phyloP scores from a whole-genome alignment of 306 rosid species.

The Dalbergia cochinchinensis region DNA sequence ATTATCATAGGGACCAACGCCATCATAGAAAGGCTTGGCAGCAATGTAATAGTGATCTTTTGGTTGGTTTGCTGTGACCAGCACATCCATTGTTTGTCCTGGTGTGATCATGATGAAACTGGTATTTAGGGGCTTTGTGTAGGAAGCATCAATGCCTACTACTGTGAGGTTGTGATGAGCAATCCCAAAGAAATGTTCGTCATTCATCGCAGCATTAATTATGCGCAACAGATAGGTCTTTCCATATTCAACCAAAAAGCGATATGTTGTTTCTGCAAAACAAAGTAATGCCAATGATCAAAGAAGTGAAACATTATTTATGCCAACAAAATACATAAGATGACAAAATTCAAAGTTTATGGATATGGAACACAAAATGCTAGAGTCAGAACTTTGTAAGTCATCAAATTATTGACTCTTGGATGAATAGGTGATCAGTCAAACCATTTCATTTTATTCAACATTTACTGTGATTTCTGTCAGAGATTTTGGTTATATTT shows the following conservation, averaged over 20 bases:
- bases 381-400: too few relatives aligned
- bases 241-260: constrained; percentile 36
- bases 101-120: constrained; percentile 54
- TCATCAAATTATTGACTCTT: too few relatives aligned
- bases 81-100: constrained; percentile 63
- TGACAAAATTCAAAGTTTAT: not conserved
- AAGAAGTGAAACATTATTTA: not conserved
- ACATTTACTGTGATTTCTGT: too few relatives aligned
- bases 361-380: too few relatives aligned
- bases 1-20: not conserved
- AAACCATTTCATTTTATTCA: too few relatives aligned
- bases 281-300: not conserved
- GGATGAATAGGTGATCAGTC: too few relatives aligned
- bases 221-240: constrained; percentile 52
- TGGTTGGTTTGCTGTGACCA: constrained; percentile 49
- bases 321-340: not conserved
- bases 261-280: constrained; percentile 48
- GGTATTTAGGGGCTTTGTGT: constrained; percentile 50
- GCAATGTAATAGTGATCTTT: constrained; percentile 46
- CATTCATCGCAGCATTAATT: constrained; percentile 52
- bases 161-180: constrained; percentile 55
- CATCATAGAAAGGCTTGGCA: constrained; percentile 43
- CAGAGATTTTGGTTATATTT: too few relatives aligned
- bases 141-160: constrained; percentile 50
- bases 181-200: constrained; percentile 50